A percentile compares a stretch with the other conserved stretches of the same genome.
phyloP scores from a whole-genome alignment of 768 basidiomycete genomes.

The Paxillus rubicundulus region DNA sequence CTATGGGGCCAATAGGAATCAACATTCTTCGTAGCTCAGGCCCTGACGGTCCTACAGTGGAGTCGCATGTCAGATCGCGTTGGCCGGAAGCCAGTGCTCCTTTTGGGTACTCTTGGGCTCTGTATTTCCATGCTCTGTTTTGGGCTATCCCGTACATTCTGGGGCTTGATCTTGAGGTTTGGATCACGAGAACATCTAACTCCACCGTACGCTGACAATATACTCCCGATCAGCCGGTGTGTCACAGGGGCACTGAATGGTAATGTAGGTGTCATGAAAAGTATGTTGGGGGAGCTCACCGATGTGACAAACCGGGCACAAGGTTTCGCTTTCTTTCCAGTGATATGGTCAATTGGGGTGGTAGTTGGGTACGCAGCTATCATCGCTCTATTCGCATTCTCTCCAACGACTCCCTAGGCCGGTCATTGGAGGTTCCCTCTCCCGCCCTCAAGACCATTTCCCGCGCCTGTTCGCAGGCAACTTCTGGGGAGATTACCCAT shows the following conservation, averaged over 20 bases:
- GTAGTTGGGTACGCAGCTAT: constrained; percentile 32
- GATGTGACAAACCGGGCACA: constrained; percentile 33
- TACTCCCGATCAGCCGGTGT: constrained; percentile 40
- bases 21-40: constrained; percentile 71
- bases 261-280: constrained; percentile 66
- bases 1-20: constrained; percentile 53
- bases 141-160: constrained; percentile 66
- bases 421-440: constrained; percentile 55
- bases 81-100: constrained; percentile 72
- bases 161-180: constrained; percentile 50
- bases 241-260: constrained; percentile 61
- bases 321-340: constrained; percentile 19
- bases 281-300: constrained; percentile 59
- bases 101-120: constrained; percentile 59
- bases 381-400: background rate
- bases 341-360: constrained; percentile 18
- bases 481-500: constrained; percentile 52
- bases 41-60: constrained; percentile 69
- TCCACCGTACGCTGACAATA: too few species aligned
- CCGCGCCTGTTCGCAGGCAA: constrained; percentile 43
- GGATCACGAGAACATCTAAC: too few species aligned
- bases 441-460: constrained; percentile 52
- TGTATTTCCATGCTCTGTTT: constrained; percentile 69
- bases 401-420: background rate
- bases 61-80: constrained; percentile 65